Evolutionary conservation across 306 rosid species (phyloP).

Genomic region (Prosopis cineraria): DNA sequence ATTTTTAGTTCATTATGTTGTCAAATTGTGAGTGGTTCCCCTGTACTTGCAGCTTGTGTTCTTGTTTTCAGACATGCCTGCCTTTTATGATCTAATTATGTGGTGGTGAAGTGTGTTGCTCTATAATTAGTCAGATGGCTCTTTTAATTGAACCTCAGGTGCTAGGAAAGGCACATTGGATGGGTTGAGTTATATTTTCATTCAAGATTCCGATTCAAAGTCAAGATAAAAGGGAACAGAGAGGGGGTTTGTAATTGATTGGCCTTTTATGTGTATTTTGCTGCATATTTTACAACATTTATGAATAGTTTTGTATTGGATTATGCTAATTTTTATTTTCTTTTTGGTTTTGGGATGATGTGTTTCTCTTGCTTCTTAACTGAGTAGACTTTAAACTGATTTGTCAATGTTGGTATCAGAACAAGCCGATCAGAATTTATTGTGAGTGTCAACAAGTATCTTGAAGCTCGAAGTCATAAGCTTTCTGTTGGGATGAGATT

Average conservation of each 20-base stretch:
- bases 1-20: constrained; percentile 20
- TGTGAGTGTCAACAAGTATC: constrained; percentile 87
- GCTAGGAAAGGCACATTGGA: background rate
- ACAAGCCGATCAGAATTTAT: constrained; percentile 93
- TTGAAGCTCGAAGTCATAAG: constrained; percentile 83
- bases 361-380: constrained; percentile 21
- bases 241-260: background rate
- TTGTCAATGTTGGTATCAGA: constrained; percentile 49
- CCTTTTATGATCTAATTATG: background rate
- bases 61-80: background rate
- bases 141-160: background rate
- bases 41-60: background rate
- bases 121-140: background rate
- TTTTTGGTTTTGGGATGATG: background rate
- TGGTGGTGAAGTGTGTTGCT: background rate
- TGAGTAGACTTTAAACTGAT: constrained; percentile 39
- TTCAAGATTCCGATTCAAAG: background rate
- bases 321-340: background rate
- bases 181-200: background rate
- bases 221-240: background rate
- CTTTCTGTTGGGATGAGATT: constrained; percentile 99
- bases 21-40: constrained; percentile 13
- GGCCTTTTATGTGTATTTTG: background rate
- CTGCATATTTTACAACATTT: background rate
- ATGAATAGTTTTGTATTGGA: background rate